Base-by-base conservation (phyloP, 345 rosid species). In the Durio zibethinus region DNA sequence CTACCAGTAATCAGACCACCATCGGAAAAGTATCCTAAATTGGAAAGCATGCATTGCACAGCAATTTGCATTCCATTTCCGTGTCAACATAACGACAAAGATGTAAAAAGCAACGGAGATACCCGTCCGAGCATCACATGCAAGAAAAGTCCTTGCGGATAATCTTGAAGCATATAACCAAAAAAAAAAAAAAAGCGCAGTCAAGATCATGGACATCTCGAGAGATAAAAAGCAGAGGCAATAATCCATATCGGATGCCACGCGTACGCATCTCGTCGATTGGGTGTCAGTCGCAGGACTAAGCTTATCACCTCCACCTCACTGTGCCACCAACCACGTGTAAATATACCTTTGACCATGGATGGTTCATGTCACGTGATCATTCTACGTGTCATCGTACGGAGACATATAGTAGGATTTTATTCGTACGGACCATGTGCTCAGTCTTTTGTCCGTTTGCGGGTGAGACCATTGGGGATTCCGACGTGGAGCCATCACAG, bases 311-410 rank as follows among this genome's bases (percentile, higher is more conserved):
- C 78, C 69, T 72, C 79, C 68, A 68, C 31, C 77, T 36, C 77
- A 50, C 75, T 56, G 54, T 45, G 48, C 50, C 79, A 78, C 81
- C 82, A 76, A 64, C 81, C 88, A 76, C 74, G 78, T 85, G 79
- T 64, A n/a, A n/a, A n/a, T n/a, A n/a, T n/a, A n/a, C n/a, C n/a
- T n/a, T n/a, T n/a, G n/a, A n/a, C n/a, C n/a, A n/a, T n/a, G n/a
- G 31, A 50, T 61, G 15, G 53, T 42, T 12, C 31, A 11, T 1
- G 31, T 85, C 85, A 82, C 84, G 85, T 85, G 85, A 78, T 11
- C 27, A 0, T 0, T 61, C 66, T 72, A 29, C 53, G 76, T 33
- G 69, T 11, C 43, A 0, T 36, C 73, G 80, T 84, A 82, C 81
- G 59, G n/a, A n/a, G n/a, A n/a, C n/a, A n/a, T n/a, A n/a, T n/a